phyloP scores from a whole-genome alignment of 192 early-diverging fungal genomes.

The Pilobolus umbonatus region DNA sequence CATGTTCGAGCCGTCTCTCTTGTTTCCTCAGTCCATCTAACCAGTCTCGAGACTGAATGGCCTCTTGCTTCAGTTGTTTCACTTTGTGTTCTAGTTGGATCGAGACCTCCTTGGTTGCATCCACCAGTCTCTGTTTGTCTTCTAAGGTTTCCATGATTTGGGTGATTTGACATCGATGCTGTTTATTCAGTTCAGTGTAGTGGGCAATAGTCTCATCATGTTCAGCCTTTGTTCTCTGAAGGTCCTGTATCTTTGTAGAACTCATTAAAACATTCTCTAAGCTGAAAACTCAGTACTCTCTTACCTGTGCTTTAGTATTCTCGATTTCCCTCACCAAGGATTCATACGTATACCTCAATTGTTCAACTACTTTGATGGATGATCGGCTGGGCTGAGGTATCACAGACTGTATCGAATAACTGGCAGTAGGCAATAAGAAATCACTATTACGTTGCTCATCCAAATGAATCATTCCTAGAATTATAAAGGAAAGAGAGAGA shows the following conservation, averaged over 20 bases:
- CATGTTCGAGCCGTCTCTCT: constrained; percentile 17
- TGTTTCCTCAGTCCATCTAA: constrained; percentile 21
- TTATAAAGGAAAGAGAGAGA: background rate
- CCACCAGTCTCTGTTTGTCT: constrained; percentile 25
- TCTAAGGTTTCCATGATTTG: constrained; percentile 31
- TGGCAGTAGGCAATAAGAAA: too few species aligned
- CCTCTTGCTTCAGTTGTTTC: constrained; percentile 28
- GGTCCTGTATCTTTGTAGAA: constrained; percentile 9
- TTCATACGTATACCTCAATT: background rate
- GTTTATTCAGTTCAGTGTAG: constrained; percentile 22
- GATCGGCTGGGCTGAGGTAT: constrained; percentile 9
- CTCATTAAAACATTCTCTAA: background rate
- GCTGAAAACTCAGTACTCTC: background rate
- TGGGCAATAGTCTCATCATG: constrained; percentile 10
- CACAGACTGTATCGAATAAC: too few species aligned
- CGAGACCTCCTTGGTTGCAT: constrained; percentile 22
- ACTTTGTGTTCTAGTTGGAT: constrained; percentile 20
- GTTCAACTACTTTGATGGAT: constrained; percentile 10
- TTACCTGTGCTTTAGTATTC: constrained; percentile 15
- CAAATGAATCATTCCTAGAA: background rate
- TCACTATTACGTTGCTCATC: too few species aligned
- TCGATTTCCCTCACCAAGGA: background rate
- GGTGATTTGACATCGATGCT: constrained; percentile 20
- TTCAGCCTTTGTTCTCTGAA: constrained; percentile 5
- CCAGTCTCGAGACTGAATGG: constrained; percentile 21